Base-by-base conservation (phyloP, 2,329 filamentous ascomycete species). In the Colletotrichum karsti region DNA sequence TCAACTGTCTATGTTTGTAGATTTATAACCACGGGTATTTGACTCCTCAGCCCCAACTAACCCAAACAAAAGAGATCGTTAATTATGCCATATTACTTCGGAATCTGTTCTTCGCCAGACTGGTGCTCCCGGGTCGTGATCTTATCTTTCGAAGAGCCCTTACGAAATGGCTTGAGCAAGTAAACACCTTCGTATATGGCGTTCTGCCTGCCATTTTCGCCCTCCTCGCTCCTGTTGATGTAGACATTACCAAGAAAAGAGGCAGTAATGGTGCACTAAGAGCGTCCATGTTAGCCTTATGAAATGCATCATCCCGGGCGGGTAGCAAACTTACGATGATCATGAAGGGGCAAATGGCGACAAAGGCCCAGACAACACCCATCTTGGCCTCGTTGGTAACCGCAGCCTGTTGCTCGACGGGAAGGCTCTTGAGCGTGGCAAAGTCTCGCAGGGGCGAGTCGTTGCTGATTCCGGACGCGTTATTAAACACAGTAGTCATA, bases 401-500 rank as follows among this genome's bases (percentile, higher is more conserved):
- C 3, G 73, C 73, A 0, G 75, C 72, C 58, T 83, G 81, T 8
- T 77, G 72, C 0, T 71, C 76, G 1, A 74, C 48, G 0, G 82
- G 77, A 7, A 84, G 72, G 3, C 72, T 65, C 9, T 71, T 66
- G 39, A 85, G 79, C 4, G 73, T 73, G 12, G 77, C 71, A 2
- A 87, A 77, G 41, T 76, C 80, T 7, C 74, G 70, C 37, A 74
- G 66, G 18, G 74, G 71, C 9, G 67, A 79, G 59, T 71, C 55
- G 48, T 46, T 58, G 20, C 63, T 58, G 24, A 74, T 67, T 2
- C 75, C 78, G 6, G 77, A 77, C 5, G 76, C 79, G 69, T 92
- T 92, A 73, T 91, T 91, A 76, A 92, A 92, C 2, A 92, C 89
- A 8, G 87, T 84, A 13, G 89, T 85, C 90, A 92, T 92, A 72